Evolutionary conservation across 2,329 filamentous ascomycete genomes (phyloP).

Genomic region (Ophiostoma montium): DNA sequence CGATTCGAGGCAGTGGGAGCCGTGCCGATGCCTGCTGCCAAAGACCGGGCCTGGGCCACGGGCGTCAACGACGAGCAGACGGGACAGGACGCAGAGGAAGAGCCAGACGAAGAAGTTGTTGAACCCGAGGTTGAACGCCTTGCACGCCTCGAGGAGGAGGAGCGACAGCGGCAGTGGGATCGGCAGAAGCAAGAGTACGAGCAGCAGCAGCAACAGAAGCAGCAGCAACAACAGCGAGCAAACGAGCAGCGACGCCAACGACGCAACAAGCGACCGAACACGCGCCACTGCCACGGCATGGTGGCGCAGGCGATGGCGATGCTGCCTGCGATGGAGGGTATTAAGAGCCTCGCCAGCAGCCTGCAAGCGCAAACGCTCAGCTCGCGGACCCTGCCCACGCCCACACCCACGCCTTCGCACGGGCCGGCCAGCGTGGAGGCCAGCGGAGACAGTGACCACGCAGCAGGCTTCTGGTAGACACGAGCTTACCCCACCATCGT

Average conservation of each 20-base stretch:
- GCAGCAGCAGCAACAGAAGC: neutral
- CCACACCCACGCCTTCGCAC: too few species aligned
- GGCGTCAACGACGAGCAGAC: neutral
- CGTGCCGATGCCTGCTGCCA: neutral
- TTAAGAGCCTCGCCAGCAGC: neutral
- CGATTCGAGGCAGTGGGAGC: slow-evolving; percentile 10
- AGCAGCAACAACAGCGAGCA: neutral
- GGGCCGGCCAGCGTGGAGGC: neutral
- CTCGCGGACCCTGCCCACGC: too few species aligned
- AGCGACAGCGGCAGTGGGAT: neutral
- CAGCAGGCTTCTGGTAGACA: too few species aligned
- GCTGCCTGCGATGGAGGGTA: neutral
- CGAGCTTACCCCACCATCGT: too few species aligned
- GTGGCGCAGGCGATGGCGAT: neutral
- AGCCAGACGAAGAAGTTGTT: neutral
- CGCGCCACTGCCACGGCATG: neutral
- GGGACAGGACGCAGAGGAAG: neutral
- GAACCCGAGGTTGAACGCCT: neutral
- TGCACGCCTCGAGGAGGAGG: neutral
- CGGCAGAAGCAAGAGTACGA: neutral
- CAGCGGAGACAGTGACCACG: too few species aligned
- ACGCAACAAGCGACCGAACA: neutral
- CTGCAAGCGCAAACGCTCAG: too few species aligned
- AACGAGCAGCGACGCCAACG: neutral
- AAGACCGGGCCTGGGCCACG: neutral